Conservation (phyloP, 106 monocot species). For the Amphibolis antarctica region DNA sequence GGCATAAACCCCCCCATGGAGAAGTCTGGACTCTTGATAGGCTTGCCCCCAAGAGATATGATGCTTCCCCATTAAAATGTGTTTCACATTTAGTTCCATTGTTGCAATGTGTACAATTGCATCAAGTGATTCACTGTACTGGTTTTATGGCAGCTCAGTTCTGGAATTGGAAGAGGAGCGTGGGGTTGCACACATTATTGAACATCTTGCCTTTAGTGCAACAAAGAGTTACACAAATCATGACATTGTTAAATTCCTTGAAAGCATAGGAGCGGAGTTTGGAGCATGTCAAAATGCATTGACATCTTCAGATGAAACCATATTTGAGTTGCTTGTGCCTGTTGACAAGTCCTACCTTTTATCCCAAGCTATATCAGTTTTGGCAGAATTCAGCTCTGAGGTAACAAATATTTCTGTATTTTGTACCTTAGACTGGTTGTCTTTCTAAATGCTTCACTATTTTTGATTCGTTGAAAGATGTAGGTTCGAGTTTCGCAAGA, state of each 20-base stretch:
- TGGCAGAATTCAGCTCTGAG: slow-evolving; percentile 99
- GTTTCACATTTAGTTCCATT: too few relatives aligned
- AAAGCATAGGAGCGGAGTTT: slow-evolving; percentile 98
- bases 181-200: slow-evolving; percentile 97
- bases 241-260: slow-evolving; percentile 95
- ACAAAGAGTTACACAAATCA: slow-evolving; percentile 92
- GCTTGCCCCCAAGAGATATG: too few relatives aligned
- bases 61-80: too few relatives aligned
- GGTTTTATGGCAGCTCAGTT: slow-evolving; percentile 67
- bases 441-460: slow-evolving; percentile 4
- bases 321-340: slow-evolving; percentile 94
- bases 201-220: slow-evolving; percentile 97
- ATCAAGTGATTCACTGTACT: background rate
- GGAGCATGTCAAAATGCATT: slow-evolving; percentile 98
- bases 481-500: slow-evolving; percentile 73
- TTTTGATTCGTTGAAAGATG: slow-evolving; percentile 4
- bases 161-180: slow-evolving; percentile 97
- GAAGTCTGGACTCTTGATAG: too few relatives aligned
- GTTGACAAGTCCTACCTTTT: slow-evolving; percentile 86
- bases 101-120: background rate
- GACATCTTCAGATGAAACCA: slow-evolving; percentile 98
- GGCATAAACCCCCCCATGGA: too few relatives aligned
- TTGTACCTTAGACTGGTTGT: slow-evolving; percentile 1
- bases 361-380: slow-evolving; percentile 82
- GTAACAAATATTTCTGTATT: slow-evolving; percentile 11